Evolutionary conservation across 2,329 filamentous ascomycete genomes (phyloP).

Genomic region (Byssothecium circinans): DNA sequence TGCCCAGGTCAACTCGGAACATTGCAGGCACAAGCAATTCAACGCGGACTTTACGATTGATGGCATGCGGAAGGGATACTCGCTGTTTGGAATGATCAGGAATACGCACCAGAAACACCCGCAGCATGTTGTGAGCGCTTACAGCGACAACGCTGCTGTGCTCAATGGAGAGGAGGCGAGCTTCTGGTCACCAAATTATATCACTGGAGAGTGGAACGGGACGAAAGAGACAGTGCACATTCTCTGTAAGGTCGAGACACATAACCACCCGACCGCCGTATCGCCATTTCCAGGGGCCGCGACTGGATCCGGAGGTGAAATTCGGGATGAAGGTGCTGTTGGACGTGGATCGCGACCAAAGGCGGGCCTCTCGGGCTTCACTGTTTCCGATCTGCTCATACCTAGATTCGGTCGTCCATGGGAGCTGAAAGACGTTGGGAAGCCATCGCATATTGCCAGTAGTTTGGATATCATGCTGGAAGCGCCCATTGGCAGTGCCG

Average conservation of each 20-base stretch:
- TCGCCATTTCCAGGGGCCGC: constrained; percentile 92
- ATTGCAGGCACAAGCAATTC: constrained; percentile 88
- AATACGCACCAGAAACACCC: constrained; percentile 84
- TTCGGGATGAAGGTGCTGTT: constrained; percentile 92
- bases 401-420: constrained; percentile 81
- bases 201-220: constrained; percentile 84
- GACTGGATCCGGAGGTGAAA: constrained; percentile 93
- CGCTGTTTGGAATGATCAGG: constrained; percentile 92
- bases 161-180: constrained; percentile 70
- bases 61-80: constrained; percentile 74
- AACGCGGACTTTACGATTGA: constrained; percentile 97
- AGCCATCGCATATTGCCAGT: constrained; percentile 88
- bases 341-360: constrained; percentile 91
- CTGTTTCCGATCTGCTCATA: constrained; percentile 90
- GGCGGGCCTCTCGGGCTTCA: constrained; percentile 88
- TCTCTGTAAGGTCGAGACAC: constrained; percentile 93
- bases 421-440: constrained; percentile 82
- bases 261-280: constrained; percentile 96
- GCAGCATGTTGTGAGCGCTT: constrained; percentile 86
- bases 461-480: constrained; percentile 97
- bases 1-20: constrained; percentile 97
- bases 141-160: constrained; percentile 98
- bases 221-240: constrained; percentile 86
- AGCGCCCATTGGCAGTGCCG: constrained; percentile 89
- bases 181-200: constrained; percentile 86